Percentiles rank a stretch among this genome's conserved stretches.
Evolutionary conservation across 257 asterid genomes (phyloP).

Genomic region (Scutellaria baicalensis): DNA sequence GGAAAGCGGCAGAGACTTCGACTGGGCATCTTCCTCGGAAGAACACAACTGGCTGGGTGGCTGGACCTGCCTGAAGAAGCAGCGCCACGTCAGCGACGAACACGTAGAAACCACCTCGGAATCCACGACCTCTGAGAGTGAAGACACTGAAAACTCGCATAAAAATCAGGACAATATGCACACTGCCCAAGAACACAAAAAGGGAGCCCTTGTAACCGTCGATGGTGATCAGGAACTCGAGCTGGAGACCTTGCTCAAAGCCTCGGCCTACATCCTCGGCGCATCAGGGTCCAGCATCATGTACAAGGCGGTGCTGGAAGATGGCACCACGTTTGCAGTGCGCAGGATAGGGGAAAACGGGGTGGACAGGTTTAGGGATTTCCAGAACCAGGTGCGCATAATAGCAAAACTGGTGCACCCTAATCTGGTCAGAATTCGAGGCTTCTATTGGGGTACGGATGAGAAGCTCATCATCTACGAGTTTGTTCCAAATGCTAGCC

Average conservation of each 20-base stretch:
- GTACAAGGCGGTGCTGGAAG: conserved; percentile 94
- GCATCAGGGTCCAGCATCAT: conserved; percentile 90
- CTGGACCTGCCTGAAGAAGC: conserved; percentile 68
- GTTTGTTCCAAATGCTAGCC: conserved; percentile 88
- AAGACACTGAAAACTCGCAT: conserved; percentile 4
- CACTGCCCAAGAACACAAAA: conserved; percentile 35
- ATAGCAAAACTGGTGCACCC: conserved; percentile 82
- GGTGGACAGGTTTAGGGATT: conserved; percentile 77
- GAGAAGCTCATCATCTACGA: conserved; percentile 94
- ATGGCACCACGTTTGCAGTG: conserved; percentile 75
- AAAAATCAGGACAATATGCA: conserved; percentile 5
- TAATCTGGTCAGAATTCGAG: conserved; percentile 72
- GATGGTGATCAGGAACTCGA: conserved; percentile 84
- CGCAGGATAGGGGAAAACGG: conserved; percentile 87
- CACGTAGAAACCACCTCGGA: conserved; percentile 36
- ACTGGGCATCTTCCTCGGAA: conserved; percentile 74
- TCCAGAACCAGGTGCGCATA: conserved; percentile 69
- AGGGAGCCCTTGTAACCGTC: conserved; percentile 68
- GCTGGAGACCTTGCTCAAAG: conserved; percentile 75
- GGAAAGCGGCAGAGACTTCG: conserved; percentile 46
- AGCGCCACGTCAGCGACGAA: conserved; percentile 21
- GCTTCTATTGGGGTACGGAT: conserved; percentile 91
- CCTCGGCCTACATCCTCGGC: conserved; percentile 87
- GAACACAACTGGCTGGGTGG: conserved; percentile 66
- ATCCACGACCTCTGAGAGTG: conserved; percentile 31